Evolutionary conservation across 331 rosid species (phyloP).

Genomic region (Acacia pycnantha): DNA sequence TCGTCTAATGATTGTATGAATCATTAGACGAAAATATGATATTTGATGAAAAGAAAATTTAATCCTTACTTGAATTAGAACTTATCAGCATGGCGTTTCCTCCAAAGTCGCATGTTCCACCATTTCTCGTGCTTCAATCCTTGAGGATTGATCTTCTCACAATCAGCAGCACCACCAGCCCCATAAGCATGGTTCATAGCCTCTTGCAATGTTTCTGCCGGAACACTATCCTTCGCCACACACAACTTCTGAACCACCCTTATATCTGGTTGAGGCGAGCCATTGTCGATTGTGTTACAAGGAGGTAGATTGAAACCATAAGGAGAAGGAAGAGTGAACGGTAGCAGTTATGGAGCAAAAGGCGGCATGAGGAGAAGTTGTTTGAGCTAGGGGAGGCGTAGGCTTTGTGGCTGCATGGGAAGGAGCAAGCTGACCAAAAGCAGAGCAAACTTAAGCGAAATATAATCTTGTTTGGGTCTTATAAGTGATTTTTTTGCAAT

Average conservation of each 20-base stretch:
- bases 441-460: neutral
- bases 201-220: slow-evolving; percentile 64
- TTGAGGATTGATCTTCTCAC: slow-evolving; percentile 55
- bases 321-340: slow-evolving; percentile 52
- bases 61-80: slow-evolving; percentile 50
- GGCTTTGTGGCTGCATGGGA: slow-evolving; percentile 47
- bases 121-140: slow-evolving; percentile 81
- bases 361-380: slow-evolving; percentile 43
- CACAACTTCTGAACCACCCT: slow-evolving; percentile 63
- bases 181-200: slow-evolving; percentile 91
- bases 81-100: slow-evolving; percentile 83
- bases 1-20: neutral
- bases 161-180: slow-evolving; percentile 39
- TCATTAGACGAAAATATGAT: neutral
- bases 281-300: slow-evolving; percentile 46
- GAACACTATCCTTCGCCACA: slow-evolving; percentile 92
- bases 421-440: slow-evolving; percentile 48
- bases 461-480: too few species aligned
- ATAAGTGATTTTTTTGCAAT: too few species aligned
- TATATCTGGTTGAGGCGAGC: slow-evolving; percentile 50
- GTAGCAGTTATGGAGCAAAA: slow-evolving; percentile 53
- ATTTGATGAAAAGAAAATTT: neutral
- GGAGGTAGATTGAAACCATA: slow-evolving; percentile 53
- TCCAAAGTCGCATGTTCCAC: slow-evolving; percentile 87
- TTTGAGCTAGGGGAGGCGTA: slow-evolving; percentile 55